Evolutionary conservation across 2,329 filamentous ascomycete genomes (phyloP), one percentile per base, ranked within the genome.

Genomic region (Tothia fuscella): DNA sequence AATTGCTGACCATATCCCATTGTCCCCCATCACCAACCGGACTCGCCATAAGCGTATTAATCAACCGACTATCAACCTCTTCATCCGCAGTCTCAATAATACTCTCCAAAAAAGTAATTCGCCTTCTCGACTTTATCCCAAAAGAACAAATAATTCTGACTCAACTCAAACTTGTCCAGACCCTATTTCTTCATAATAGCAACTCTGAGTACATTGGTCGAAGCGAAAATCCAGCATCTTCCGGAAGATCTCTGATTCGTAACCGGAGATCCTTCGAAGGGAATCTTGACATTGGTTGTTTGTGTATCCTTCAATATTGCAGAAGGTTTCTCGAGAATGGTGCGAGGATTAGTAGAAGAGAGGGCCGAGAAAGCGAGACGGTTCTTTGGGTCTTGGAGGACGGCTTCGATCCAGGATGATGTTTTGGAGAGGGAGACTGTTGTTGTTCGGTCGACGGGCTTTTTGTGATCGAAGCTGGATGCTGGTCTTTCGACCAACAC

Each of bases 51-150:
- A 93, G 62, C 3, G 71, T 72, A 56, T 87, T 80, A 3, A 93
- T 70, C 3, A 93, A 62, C 7, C 87, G 67, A 17, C 78, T 72
- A 49, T 88, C 82, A 2, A 93, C 68, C 25, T 80, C 76, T 51
- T 86, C 71, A 39, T 67, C 65, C 0, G 75, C 71, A 0, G 86
- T 93, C 48, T 84, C 77, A 42, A 93, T 73, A 46, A 89, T 75
- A 53, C 83, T 81, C 61, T 93, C 85, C 14, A 93, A 71, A n/a
- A 64, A 93, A 93, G 67, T 75, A 93, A 60, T 93, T 93, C 6
- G 81, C 72, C 61, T 93, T 93, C 61, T 94, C 87, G 16, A 93
- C 74, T 65, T 93, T 93, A 60, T 94, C 87, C 80, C 82, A 93
- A 70, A 86, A 93, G 65, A 89, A 93, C 3, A 93, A 71, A 54